Evolutionary conservation across 1,284 basidiomycete genomes (phyloP), one percentile per base, ranked within the genome.

Genomic region (Puccinia horiana): DNA sequence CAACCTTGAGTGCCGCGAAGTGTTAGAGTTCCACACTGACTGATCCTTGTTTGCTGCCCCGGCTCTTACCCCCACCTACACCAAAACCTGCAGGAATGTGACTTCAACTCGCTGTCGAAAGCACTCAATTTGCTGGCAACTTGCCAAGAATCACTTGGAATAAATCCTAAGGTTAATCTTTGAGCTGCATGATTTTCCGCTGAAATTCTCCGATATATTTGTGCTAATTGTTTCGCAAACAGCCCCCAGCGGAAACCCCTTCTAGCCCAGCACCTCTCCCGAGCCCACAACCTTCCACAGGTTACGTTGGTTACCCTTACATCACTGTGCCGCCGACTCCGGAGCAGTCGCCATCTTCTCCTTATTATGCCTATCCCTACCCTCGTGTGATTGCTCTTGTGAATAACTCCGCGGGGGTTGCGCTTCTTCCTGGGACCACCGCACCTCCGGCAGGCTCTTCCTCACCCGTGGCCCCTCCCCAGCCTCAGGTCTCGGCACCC

Each of bases 111-210:
- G 35, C 61, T 40, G 20, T 37, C 61, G 35, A 65, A 65, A 29
- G 61, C 61, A 8, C 35, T 65, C 2, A 65, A 65, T 6, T 40
- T 65, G 61, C 16, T 40, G 12, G 61, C 61, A 20, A 40, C 61
- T 40, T 65, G 61, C 35, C 32, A 65, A 65, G 61, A 65, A 65
- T 65, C 61, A 23, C 40, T 65, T 40, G 61, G 61, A 65, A 35
- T 65, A 23, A 65, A 35, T 23, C 35, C 61, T 23, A 1, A 35
- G 61, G 61, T 65, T 37, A 65, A 35, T 65, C 26, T 40, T 65
- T 35, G 16, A 40, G 58, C n/a, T 23, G 16, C 4, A 23, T 58
- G 14, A 8, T 8, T 29, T 6, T n/a, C n/a, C 8, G 8, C 5
- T 29, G 26, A 29, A 26, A 58, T 14, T 23, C 16, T 40, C 35